Evolutionary conservation across 495 filamentous ascomycete species (phyloP).

Genomic region (Monascus purpureus): DNA sequence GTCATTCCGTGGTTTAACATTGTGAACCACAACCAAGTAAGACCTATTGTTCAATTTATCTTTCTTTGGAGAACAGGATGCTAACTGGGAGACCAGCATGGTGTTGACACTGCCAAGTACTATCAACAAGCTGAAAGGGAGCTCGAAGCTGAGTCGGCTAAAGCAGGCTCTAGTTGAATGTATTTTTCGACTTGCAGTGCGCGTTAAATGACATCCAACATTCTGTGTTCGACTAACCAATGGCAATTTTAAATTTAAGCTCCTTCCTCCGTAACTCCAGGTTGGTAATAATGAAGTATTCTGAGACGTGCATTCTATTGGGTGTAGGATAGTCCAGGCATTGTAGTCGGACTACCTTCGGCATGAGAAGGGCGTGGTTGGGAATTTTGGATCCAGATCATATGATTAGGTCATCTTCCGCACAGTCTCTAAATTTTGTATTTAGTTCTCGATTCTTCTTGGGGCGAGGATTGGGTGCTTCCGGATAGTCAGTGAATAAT

Average conservation of each 20-base stretch:
- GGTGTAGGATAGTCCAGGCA: no score
- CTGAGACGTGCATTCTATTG: no score
- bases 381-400: no score
- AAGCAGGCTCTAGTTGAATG: conserved; percentile 14
- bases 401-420: no score
- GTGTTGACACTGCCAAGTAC: conserved; percentile 96
- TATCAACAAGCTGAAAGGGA: conserved; percentile 93
- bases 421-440: conserved; percentile 16
- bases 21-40: conserved; percentile 80
- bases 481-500: conserved; percentile 4
- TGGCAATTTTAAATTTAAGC: no score
- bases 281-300: no score
- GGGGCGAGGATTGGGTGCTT: conserved; percentile 48
- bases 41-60: conserved; percentile 2
- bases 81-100: conserved; percentile 44
- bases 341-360: no score
- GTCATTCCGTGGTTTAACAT: conserved; percentile 94
- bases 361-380: no score
- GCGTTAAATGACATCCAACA: background rate
- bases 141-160: conserved; percentile 58
- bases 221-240: no score
- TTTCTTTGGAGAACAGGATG: background rate
- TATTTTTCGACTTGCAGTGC: background rate
- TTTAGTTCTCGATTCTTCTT: conserved; percentile 40
- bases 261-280: no score